Conservation (phyloP, 1,284 basidiomycete genomes). For the Cystobasidiaceae sp. region DNA sequence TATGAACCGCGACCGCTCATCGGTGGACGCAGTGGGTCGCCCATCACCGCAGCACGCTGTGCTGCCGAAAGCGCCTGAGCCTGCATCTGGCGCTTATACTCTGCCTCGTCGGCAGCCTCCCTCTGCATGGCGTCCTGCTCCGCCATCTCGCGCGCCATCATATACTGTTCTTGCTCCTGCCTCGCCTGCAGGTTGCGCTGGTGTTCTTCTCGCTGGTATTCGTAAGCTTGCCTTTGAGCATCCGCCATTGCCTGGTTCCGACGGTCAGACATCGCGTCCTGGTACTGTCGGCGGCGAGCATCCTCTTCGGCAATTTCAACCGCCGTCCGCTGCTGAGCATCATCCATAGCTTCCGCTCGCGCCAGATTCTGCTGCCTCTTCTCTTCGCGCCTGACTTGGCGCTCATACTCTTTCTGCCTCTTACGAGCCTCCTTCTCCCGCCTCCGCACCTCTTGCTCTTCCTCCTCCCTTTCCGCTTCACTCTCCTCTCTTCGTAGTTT, state of each 20-base stretch:
- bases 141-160: background rate
- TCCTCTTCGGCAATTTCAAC: conserved; percentile 21
- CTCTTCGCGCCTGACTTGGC: conserved; percentile 9
- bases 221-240: conserved; percentile 1
- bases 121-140: background rate
- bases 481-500: background rate
- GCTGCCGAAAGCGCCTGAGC: conserved; percentile 4
- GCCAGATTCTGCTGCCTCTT: conserved; percentile 1
- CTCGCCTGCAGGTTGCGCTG: background rate
- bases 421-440: background rate
- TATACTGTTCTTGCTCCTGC: conserved; percentile 8
- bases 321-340: conserved; percentile 14
- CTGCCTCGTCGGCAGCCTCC: background rate
- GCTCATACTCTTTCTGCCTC: conserved; percentile 5
- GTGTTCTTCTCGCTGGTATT: background rate
- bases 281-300: background rate
- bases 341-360: conserved; percentile 1
- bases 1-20: no score
- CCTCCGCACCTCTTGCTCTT: background rate
- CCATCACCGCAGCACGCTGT: conserved; percentile 2
- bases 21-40: background rate
- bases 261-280: background rate
- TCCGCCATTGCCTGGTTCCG: conserved; percentile 14
- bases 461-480: conserved; percentile 7
- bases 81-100: background rate